phyloP scores from a whole-genome alignment of 2,329 filamentous ascomycete genomes.

The Trichophyton mentagrophytes region DNA sequence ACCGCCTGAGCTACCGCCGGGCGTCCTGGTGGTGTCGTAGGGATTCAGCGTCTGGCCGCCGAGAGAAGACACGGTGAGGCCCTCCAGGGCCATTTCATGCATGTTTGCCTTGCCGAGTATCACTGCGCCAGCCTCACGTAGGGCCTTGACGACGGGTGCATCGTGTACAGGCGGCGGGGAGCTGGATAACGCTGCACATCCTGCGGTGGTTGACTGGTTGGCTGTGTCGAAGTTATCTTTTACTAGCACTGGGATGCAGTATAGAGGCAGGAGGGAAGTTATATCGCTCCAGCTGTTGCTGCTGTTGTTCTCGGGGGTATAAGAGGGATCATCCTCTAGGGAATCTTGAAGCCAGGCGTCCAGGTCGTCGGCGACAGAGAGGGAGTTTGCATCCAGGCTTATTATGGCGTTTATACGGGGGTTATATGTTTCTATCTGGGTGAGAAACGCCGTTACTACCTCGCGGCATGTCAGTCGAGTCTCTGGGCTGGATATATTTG shows the following conservation, averaged over 20 bases:
- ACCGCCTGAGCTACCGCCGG: slow-evolving; percentile 52
- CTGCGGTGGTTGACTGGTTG: slow-evolving; percentile 47
- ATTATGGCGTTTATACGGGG: slow-evolving; percentile 46
- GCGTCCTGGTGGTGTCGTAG: slow-evolving; percentile 52
- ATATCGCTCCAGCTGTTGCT: neutral
- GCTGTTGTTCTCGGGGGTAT: neutral
- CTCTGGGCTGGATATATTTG: slow-evolving; percentile 28
- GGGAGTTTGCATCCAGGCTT: slow-evolving; percentile 38
- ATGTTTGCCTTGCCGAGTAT: slow-evolving; percentile 50
- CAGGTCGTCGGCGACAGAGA: slow-evolving; percentile 38
- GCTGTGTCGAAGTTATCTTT: slow-evolving; percentile 53
- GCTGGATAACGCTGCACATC: slow-evolving; percentile 37
- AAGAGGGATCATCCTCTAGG: neutral
- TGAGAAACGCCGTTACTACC: slow-evolving; percentile 43
- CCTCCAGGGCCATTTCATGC: slow-evolving; percentile 53
- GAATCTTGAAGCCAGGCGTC: slow-evolving; percentile 24
- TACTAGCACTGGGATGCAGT: slow-evolving; percentile 49
- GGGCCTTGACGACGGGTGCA: slow-evolving; percentile 39
- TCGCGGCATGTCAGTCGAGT: slow-evolving; percentile 36
- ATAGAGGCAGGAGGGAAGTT: slow-evolving; percentile 34
- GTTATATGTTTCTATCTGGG: slow-evolving; percentile 46
- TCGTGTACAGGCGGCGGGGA: slow-evolving; percentile 31
- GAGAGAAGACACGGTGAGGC: slow-evolving; percentile 48
- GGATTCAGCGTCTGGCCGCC: slow-evolving; percentile 55
- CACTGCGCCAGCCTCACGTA: slow-evolving; percentile 42